A percentile compares a stretch with the other conserved stretches of the same genome.
These are phyloP conservation scores for Millerago galiae DNA, from an alignment of 805 yeast species.

Conservation along the genomic window DNA sequence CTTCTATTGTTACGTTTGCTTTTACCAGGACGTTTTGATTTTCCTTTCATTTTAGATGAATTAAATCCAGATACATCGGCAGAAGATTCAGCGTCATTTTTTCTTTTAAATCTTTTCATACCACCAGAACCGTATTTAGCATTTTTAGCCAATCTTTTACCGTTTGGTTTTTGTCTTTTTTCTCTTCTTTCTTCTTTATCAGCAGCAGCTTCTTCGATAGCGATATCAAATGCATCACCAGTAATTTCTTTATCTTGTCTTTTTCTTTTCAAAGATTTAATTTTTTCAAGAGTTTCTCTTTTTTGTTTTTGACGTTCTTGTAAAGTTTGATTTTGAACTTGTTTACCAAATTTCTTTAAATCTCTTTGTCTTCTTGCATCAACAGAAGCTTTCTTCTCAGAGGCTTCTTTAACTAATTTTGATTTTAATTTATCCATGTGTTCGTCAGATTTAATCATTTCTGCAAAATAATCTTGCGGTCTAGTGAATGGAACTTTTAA, in stretches of 20 bases:
- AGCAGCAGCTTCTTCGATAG: slow-evolving; percentile 73
- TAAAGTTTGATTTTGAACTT: slow-evolving; percentile 88
- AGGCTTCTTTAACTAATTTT: slow-evolving; percentile 72
- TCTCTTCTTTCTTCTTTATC: slow-evolving; percentile 36
- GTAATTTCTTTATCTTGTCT: slow-evolving; percentile 70
- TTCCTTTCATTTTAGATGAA: slow-evolving; percentile 40
- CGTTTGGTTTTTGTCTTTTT: slow-evolving; percentile 49
- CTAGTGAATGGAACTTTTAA: slow-evolving; percentile 83
- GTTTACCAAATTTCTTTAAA: slow-evolving; percentile 94
- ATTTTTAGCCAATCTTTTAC: slow-evolving; percentile 65
- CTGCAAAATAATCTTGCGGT: slow-evolving; percentile 95
- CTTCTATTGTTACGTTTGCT: slow-evolving; percentile 35
- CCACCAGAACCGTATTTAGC: slow-evolving; percentile 76
- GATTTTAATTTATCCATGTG: slow-evolving; percentile 92
- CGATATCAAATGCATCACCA: slow-evolving; percentile 78
- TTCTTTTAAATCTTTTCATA: slow-evolving; percentile 63
- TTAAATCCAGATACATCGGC: slow-evolving; percentile 57
- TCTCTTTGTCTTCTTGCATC: slow-evolving; percentile 93
- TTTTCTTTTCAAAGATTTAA: slow-evolving; percentile 86
- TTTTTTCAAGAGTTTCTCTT: slow-evolving; percentile 82
- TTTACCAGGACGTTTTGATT: slow-evolving; percentile 38
- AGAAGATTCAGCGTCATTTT: slow-evolving; percentile 67
- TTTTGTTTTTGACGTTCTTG: slow-evolving; percentile 93
- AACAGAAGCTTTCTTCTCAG: slow-evolving; percentile 82
- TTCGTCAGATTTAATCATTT: slow-evolving; percentile 96